Base-by-base conservation (phyloP, 2,329 filamentous ascomycete species). In the Colletotrichum brevisporum region DNA sequence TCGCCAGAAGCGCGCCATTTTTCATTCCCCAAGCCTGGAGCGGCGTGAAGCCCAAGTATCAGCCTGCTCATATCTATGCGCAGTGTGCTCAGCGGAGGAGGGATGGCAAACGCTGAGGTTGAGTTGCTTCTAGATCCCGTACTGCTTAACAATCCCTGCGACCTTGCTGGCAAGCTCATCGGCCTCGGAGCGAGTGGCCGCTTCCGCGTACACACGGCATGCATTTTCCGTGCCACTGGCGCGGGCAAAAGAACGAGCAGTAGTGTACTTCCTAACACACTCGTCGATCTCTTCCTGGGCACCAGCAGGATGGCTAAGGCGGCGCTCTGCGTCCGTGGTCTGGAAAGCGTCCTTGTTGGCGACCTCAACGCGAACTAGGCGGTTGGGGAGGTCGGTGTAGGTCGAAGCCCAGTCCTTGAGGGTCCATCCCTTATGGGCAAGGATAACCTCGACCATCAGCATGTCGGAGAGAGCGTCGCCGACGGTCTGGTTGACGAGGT, bases 401-500 rank as follows among this genome's bases (percentile, higher is more conserved):
- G 94, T 98, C 72, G 90, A 89, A 71, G 95, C 90, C 96, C 96
- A 99, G 79, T 98, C 94, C 78, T 91, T 91, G 53, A 94, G 91
- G 27, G 89, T 90, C 95, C 95, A 99, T 73, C 87, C 88, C 85
- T 98, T 98, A 88, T 98, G 94, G 6, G 96, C 95, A 48, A 99
- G 91, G 73, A 98, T 96, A 41, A 95, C 93, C 82, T 99, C 96
- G 47, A 98, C 95, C 76, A 99, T 90, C 53, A 99, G 89, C 88
- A 98, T 93, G 82, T 99, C 96, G 1, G 94, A 97, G 66, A 99
- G 88, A 54, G 96, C 96, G 78, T 99, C 96, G 61, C 96, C 96
- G 54, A 98, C 95, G 1, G 96, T 96, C 84, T 99, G 96, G 86
- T 99, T 99, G 85, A 99, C 97, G 72, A 99, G 88, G 75, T 98